Conservation (phyloP, 805 yeast genomes). For the Candida odintsovae region DNA sequence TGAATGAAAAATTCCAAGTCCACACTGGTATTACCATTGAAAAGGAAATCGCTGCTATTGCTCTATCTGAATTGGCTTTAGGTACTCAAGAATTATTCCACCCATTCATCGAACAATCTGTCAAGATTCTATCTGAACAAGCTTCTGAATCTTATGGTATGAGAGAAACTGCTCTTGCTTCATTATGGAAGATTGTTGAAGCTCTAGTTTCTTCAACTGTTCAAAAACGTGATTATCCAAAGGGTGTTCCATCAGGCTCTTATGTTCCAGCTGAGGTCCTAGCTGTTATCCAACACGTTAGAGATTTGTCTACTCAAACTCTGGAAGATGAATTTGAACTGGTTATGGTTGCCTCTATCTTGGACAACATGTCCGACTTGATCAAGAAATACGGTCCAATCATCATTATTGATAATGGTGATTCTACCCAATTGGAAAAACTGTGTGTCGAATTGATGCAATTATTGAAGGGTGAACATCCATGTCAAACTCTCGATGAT, state of each 20-base stretch:
- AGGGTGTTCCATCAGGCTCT: constrained; percentile 56
- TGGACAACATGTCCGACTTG: constrained; percentile 69
- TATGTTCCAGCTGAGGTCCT: constrained; percentile 54
- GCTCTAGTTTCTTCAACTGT: constrained; percentile 54
- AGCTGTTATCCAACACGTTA: constrained; percentile 56
- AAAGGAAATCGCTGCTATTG: constrained; percentile 92
- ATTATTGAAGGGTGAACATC: constrained; percentile 75
- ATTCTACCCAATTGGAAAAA: constrained; percentile 53
- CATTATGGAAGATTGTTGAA: constrained; percentile 77
- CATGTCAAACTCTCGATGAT: constrained; percentile 74
- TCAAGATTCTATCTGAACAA: constrained; percentile 61
- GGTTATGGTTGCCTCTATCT: constrained; percentile 70
- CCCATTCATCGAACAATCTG: constrained; percentile 66
- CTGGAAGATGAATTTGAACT: constrained; percentile 80
- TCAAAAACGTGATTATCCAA: constrained; percentile 49
- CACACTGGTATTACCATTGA: constrained; percentile 94
- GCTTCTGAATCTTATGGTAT: constrained; percentile 85
- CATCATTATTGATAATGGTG: constrained; percentile 56
- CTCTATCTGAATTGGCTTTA: constrained; percentile 78
- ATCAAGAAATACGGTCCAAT: constrained; percentile 65
- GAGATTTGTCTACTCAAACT: constrained; percentile 56
- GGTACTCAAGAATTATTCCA: constrained; percentile 82
- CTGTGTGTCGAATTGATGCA: constrained; percentile 68
- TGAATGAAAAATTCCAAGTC: constrained; percentile 71
- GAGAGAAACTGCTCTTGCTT: constrained; percentile 77